phyloP scores from a whole-genome alignment of 2,329 filamentous ascomycete species.

The Coniochaeta pulveracea region DNA sequence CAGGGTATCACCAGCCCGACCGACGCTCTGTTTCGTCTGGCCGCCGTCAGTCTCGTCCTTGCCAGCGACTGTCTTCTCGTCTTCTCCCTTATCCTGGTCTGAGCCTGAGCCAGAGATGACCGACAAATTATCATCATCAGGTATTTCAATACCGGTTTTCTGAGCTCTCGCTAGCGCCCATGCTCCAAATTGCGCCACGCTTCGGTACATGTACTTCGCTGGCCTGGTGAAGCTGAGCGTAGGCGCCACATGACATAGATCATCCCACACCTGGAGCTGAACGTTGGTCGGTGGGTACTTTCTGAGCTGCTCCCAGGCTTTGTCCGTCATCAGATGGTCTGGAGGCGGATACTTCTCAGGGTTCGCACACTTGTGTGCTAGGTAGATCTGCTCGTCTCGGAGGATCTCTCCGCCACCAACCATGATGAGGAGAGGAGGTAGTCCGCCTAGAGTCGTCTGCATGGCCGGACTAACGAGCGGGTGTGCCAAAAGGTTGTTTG shows the following conservation, averaged over 20 bases:
- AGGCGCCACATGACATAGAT: slow-evolving; percentile 83
- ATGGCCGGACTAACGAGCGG: slow-evolving; percentile 83
- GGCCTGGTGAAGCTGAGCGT: slow-evolving; percentile 94
- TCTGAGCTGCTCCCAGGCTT: slow-evolving; percentile 45
- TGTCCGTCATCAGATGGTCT: slow-evolving; percentile 49
- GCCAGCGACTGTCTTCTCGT: slow-evolving; percentile 2
- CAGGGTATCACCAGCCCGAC: slow-evolving; percentile 76
- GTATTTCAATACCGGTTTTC: slow-evolving; percentile 65
- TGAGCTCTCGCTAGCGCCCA: slow-evolving; percentile 84
- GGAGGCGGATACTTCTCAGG: slow-evolving; percentile 65
- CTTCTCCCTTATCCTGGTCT: slow-evolving; percentile 15
- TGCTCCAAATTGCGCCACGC: slow-evolving; percentile 83
- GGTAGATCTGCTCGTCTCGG: slow-evolving; percentile 86
- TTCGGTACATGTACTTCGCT: slow-evolving; percentile 91
- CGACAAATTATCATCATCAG: slow-evolving; percentile 67
- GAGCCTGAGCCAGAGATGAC: slow-evolving; percentile 53
- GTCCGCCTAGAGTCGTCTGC: slow-evolving; percentile 78
- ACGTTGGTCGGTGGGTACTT: slow-evolving; percentile 79
- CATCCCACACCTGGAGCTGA: slow-evolving; percentile 92
- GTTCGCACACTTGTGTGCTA: slow-evolving; percentile 89
- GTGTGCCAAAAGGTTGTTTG: slow-evolving; percentile 76
- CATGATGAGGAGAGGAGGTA: slow-evolving; percentile 79
- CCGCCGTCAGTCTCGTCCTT: slow-evolving; percentile 1
- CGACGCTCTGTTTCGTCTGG: slow-evolving; percentile 36
- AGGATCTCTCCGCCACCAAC: slow-evolving; percentile 82